Conservation (phyloP, 805 yeast genomes). For the Candida silvatica region DNA sequence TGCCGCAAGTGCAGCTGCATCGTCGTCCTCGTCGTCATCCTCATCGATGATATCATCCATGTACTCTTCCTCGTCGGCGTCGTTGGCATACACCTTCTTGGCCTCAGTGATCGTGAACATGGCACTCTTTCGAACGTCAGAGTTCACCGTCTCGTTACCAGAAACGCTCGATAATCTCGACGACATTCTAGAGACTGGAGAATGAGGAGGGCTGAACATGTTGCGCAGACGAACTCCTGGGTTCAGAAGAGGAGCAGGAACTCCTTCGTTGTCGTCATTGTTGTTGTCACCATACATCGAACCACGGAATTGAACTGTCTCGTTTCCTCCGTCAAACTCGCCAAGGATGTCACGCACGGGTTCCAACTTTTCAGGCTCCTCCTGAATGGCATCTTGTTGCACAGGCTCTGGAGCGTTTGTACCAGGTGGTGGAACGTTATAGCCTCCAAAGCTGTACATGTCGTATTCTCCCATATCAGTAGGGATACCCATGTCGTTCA, state of each 20-base stretch:
- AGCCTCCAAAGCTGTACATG: conserved; percentile 25
- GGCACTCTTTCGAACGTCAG: conserved; percentile 10
- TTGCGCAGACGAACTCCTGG: conserved; percentile 16
- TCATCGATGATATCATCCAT: conserved; percentile 24
- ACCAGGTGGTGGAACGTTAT: conserved; percentile 15
- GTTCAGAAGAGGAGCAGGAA: conserved; percentile 14
- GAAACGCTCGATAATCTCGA: conserved; percentile 3
- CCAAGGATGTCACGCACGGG: not conserved
- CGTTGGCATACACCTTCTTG: conserved; percentile 20
- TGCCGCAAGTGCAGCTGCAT: conserved; percentile 32
- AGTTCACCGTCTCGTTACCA: conserved; percentile 6
- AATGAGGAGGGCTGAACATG: conserved; percentile 21
- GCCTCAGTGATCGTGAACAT: conserved; percentile 17
- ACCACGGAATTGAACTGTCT: conserved; percentile 5
- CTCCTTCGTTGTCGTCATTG: not conserved
- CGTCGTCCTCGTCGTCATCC: conserved; percentile 33
- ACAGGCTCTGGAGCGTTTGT: not conserved
- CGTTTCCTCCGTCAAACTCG: not conserved
- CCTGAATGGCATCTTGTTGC: not conserved
- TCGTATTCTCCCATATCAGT: conserved; percentile 14
- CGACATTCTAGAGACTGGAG: conserved; percentile 1
- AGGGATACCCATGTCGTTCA: conserved; percentile 7
- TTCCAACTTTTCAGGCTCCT: conserved; percentile 1
- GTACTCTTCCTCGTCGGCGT: conserved; percentile 21
- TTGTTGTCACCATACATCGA: not conserved